A percentile compares a stretch with the other conserved stretches of the same genome.
phyloP scores from a whole-genome alignment of 2,329 filamentous ascomycete genomes.

The Diaporthe australafricana region DNA sequence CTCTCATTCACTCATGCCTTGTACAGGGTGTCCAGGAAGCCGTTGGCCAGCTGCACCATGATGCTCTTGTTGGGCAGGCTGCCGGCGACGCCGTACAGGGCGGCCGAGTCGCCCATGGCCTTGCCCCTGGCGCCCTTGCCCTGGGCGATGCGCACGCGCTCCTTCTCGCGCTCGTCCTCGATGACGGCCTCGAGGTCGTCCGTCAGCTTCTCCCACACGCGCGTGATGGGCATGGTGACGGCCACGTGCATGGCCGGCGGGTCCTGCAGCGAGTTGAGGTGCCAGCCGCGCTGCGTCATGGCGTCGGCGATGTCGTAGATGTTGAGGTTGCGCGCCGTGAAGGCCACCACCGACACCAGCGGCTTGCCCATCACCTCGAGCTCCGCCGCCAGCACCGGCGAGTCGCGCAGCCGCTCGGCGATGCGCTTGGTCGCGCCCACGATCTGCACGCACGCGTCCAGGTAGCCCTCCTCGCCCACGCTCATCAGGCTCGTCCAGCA shows the following conservation, averaged over 20 bases:
- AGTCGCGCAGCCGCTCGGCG: slow-evolving; percentile 76
- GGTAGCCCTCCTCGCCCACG: slow-evolving; percentile 88
- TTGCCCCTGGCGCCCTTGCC: slow-evolving; percentile 74
- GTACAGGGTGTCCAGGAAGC: slow-evolving; percentile 93
- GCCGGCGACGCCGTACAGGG: slow-evolving; percentile 94
- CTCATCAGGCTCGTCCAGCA: slow-evolving; percentile 95
- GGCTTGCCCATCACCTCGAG: slow-evolving; percentile 86
- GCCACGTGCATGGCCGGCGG: slow-evolving; percentile 95
- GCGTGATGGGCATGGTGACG: slow-evolving; percentile 87
- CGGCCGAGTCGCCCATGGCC: slow-evolving; percentile 82
- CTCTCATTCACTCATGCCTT: slow-evolving; percentile 85
- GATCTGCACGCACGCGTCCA: slow-evolving; percentile 87
- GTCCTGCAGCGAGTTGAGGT: slow-evolving; percentile 92
- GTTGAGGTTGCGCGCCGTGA: slow-evolving; percentile 84
- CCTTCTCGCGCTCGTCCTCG: slow-evolving; percentile 83
- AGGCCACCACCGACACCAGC: slow-evolving; percentile 90
- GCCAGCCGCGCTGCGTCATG: slow-evolving; percentile 89
- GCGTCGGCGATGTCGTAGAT: slow-evolving; percentile 95
- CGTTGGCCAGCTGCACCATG: slow-evolving; percentile 88
- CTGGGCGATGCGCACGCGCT: slow-evolving; percentile 77
- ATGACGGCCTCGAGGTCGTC: slow-evolving; percentile 76
- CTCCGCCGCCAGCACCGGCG: slow-evolving; percentile 76
- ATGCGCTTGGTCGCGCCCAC: slow-evolving; percentile 89
- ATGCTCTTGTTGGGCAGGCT: slow-evolving; percentile 96
- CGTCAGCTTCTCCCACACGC: slow-evolving; percentile 83